Evolutionary conservation across 352 stramenopile species (phyloP), one percentile per base, ranked within the genome.

Genomic region (Halophytophthora polymorphica): DNA sequence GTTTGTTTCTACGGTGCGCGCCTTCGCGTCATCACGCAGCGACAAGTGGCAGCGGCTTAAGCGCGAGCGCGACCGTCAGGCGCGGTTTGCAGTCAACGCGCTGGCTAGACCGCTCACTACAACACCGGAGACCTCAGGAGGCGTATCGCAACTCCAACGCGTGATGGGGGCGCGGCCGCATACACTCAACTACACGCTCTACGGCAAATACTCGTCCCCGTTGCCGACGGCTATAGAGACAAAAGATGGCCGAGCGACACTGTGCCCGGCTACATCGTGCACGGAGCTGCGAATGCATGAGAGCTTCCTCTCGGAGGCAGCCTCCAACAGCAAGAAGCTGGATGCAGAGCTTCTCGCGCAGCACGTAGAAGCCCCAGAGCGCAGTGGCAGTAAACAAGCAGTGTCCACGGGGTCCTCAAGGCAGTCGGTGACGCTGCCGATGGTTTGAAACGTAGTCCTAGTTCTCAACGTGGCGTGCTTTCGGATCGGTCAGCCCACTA

Each of bases 1-100:
- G 14, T 90, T 90, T 46, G 79, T 87, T 35, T 66, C 65, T 19
- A 78, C 64, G 0, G 52, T 90, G 47, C 73, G 75, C 7, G 61
- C 58, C 23, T 90, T 90, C 41, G 59, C 70, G 7, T 65, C 64
- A 0, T 47, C 53, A 15, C 47, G 67, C 6, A 56, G 61, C 18
- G 66, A 69, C 0, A 80, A 83, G 37, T 90, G 79, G 79, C 56
- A 67, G 8, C 58, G 55, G 15, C 58, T 90, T 8, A 67, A 82
- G 41, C 57, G 64, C 4, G 74, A 86, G 1, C 58, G 73, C 36
- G 64, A 83, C 28, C 57, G 62, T 0, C 72, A 84, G 34, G 31
- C 55, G 1, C 50, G 55, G 15, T 81, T 73, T 18, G 75, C 72
- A 1, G 56, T 55, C 11, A 76, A 60, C 13, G 66, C 63, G 2